phyloP scores from a whole-genome alignment of 345 rosid species.

The Hirschfeldia incana region DNA sequence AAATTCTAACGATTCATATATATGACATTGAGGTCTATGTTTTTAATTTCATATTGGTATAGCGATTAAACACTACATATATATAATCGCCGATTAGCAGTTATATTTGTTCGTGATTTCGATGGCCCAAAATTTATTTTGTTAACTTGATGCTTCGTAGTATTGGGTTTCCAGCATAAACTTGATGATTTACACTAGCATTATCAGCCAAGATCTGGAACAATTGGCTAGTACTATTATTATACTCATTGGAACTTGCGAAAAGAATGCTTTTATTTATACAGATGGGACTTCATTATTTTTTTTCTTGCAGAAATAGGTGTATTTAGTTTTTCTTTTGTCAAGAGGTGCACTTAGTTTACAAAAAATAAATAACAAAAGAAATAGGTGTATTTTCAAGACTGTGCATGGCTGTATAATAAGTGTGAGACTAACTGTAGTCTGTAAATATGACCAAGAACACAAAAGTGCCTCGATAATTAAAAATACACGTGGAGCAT shows the following conservation, averaged over 20 bases:
- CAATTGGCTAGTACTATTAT: conserved; percentile 10
- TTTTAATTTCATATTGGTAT: not conserved
- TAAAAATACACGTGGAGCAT: conserved; percentile 32
- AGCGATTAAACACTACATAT: not conserved
- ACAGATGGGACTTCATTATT: conserved; percentile 11
- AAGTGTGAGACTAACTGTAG: conserved; percentile 32
- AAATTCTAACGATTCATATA: conserved; percentile 4
- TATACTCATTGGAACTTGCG: conserved; percentile 31
- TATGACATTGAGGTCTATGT: not conserved
- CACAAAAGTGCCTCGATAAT: conserved; percentile 38
- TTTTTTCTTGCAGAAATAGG: conserved; percentile 12
- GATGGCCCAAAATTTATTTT: not conserved
- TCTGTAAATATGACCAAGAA: conserved; percentile 32
- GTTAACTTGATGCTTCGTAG: not conserved
- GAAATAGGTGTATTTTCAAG: not conserved
- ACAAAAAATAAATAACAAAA: not conserved
- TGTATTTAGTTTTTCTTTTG: not conserved
- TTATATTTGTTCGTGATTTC: not conserved
- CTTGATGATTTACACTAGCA: conserved; percentile 9
- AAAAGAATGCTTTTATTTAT: conserved; percentile 16
- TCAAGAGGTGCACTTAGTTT: too few species aligned
- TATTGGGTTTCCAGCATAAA: conserved; percentile 13
- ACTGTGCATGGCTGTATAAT: conserved; percentile 15
- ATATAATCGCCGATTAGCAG: not conserved
- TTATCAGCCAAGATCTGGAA: conserved; percentile 9